Percentiles rank a stretch among this genome's conserved stretches.
These are phyloP conservation scores for Myxozyma kluyveri DNA, from an alignment of 805 yeast species.

Conservation along the genomic window DNA sequence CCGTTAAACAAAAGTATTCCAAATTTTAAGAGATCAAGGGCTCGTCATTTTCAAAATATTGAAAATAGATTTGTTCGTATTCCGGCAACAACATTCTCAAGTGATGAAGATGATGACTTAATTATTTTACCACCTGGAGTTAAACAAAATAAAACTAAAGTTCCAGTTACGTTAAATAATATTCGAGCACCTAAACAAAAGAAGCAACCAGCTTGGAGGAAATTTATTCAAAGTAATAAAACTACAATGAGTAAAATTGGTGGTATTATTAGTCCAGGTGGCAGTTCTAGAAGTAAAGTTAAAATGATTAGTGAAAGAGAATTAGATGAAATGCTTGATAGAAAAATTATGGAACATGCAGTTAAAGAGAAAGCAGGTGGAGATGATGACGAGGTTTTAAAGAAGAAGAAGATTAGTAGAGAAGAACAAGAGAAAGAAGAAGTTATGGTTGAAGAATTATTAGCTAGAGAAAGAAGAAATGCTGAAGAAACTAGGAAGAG, in stretches of 20 bases:
- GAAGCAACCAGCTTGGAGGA: conserved; percentile 2
- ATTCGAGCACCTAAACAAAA: conserved; percentile 1
- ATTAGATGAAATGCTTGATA: conserved; percentile 6
- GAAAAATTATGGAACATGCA: conserved; percentile 14
- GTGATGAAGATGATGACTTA: conserved; percentile 3
- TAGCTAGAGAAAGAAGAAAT: conserved; percentile 23
- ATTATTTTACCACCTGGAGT: conserved; percentile 16
- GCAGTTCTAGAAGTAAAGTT: not conserved
- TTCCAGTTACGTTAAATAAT: conserved; percentile 12
- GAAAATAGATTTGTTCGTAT: too few relatives aligned
- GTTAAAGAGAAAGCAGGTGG: conserved; percentile 7
- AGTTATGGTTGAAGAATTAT: conserved; percentile 18
- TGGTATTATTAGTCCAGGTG: not conserved
- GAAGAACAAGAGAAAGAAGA: conserved; percentile 26
- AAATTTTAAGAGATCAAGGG: too few relatives aligned
- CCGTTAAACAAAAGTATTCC: too few relatives aligned
- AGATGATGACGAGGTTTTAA: conserved; percentile 12
- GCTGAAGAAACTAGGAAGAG: conserved; percentile 16
- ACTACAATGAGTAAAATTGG: too few relatives aligned
- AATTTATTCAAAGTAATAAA: conserved; percentile 1
- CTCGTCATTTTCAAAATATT: too few relatives aligned
- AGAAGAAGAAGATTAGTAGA: conserved; percentile 8
- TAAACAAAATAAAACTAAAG: not conserved
- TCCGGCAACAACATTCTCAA: too few relatives aligned
- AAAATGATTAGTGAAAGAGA: conserved; percentile 7